Evolutionary conservation across 495 filamentous ascomycete genomes (phyloP), one percentile per base, ranked within the genome.

Genomic region (Podospora pseudocomata): DNA sequence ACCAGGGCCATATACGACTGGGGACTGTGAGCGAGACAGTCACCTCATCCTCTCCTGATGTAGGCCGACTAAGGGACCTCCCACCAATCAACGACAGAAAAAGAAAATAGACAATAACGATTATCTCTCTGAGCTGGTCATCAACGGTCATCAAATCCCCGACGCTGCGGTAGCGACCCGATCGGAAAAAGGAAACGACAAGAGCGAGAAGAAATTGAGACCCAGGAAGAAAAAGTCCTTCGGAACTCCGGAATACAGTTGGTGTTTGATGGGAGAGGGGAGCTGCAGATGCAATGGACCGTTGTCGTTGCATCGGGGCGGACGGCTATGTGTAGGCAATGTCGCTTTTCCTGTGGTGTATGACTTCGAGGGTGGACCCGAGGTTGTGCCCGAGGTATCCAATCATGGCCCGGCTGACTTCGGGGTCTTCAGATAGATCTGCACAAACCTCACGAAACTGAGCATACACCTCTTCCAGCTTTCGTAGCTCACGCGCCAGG

Each of bases 401-500:
- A 68, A 81, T 79, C 76, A 82, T 75, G 20, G 79, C 77, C 64
- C 78, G 77, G 66, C 75, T 80, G 27, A 80, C 76, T 28, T 79
- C 74, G n/a, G 76, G 71, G 62, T 82, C 76, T 28, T 80, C 78
- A n/a, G 77, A 77, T 5, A 77, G 67, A 59, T 80, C 77, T 55
- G 74, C 73, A 64, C 76, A 82, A 9, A 77, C 74, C 54, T 83
- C 79, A 55, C 78, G 69, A 70, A 82, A 84, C 16, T 75, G 75
- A 3, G 72, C 69, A 55, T 84, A 77, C 5, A 82, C 75, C 15
- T 77, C 77, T 55, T 83, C 77, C 4, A 85, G 74, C 66, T 82
- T 85, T 28, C 73, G 71, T n/a, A 84, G 70, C 59, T 84, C 82
- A n/a, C 78, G 70, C 5, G 80, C 76, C 20, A 84, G 68, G 6